Percentiles rank a stretch among this genome's conserved stretches.
These are phyloP conservation scores for Phytophthora cactorum DNA, from an alignment of 352 stramenopile species.

Conservation along the genomic window DNA sequence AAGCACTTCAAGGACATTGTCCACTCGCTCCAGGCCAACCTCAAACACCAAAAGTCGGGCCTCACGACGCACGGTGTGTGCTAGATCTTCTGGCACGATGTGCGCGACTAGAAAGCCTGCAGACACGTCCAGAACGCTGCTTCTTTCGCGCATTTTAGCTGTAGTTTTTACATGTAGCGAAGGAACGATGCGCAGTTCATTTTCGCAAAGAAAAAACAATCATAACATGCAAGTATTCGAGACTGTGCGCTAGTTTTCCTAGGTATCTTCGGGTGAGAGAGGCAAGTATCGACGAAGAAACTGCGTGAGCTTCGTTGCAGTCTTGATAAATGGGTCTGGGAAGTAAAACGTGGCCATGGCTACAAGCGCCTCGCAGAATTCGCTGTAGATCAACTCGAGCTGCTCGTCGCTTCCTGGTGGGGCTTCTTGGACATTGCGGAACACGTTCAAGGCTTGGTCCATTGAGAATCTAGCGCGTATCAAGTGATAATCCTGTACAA, in stretches of 20 bases:
- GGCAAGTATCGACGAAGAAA: conserved; percentile 77
- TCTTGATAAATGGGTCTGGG: conserved; percentile 67
- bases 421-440: conserved; percentile 70
- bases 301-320: conserved; percentile 62
- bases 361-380: conserved; percentile 76
- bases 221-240: conserved; percentile 32
- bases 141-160: conserved; percentile 19
- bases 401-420: conserved; percentile 41
- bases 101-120: not conserved
- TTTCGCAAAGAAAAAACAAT: conserved; percentile 13
- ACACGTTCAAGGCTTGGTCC: conserved; percentile 61
- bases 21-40: conserved; percentile 66
- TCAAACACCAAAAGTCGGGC: conserved; percentile 79
- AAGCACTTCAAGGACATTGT: conserved; percentile 72
- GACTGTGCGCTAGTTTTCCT: not conserved
- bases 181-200: conserved; percentile 17
- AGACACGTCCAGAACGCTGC: not conserved
- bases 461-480: conserved; percentile 62
- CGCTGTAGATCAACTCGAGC: conserved; percentile 76
- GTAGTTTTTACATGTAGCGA: conserved; percentile 27
- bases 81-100: conserved; percentile 33
- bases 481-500: conserved; percentile 77
- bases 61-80: conserved; percentile 85
- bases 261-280: conserved; percentile 61
- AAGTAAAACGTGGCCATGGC: conserved; percentile 61